Percentiles rank a stretch among this genome's conserved stretches.
phyloP scores from a whole-genome alignment of 306 rosid genomes.

The Prunus salicina region DNA sequence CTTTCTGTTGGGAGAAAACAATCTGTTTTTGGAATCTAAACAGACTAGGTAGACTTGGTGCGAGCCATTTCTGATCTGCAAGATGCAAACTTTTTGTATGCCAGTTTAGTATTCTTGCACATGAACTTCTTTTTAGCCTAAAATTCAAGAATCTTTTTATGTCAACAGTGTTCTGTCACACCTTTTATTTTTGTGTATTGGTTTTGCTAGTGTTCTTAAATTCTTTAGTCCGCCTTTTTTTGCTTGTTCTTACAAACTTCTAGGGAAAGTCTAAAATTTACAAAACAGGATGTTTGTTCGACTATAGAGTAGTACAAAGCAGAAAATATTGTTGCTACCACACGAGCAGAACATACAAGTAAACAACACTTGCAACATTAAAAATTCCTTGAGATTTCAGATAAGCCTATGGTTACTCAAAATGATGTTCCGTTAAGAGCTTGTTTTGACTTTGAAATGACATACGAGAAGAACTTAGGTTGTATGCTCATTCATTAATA shows the following conservation, averaged over 20 bases:
- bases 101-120: neutral
- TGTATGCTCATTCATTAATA: neutral
- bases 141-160: too few relatives aligned
- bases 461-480: neutral
- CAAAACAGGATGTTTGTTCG: neutral
- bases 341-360: neutral
- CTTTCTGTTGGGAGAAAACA: too few relatives aligned
- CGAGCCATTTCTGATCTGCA: neutral
- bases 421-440: neutral
- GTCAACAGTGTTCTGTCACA: neutral
- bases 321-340: neutral
- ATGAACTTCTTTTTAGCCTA: neutral
- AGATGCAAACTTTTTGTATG: neutral
- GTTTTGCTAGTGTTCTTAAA: neutral
- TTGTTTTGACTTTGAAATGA: neutral
- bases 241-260: neutral
- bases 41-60: too few relatives aligned
- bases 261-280: too few relatives aligned
- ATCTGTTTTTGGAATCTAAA: too few relatives aligned
- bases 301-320: neutral
- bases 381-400: neutral
- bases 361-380: neutral
- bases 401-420: too few relatives aligned
- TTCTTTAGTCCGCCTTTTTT: neutral
- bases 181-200: too few relatives aligned